Conservation (phyloP, 2,329 filamentous ascomycete species). For the Curvularia spicifera region DNA sequence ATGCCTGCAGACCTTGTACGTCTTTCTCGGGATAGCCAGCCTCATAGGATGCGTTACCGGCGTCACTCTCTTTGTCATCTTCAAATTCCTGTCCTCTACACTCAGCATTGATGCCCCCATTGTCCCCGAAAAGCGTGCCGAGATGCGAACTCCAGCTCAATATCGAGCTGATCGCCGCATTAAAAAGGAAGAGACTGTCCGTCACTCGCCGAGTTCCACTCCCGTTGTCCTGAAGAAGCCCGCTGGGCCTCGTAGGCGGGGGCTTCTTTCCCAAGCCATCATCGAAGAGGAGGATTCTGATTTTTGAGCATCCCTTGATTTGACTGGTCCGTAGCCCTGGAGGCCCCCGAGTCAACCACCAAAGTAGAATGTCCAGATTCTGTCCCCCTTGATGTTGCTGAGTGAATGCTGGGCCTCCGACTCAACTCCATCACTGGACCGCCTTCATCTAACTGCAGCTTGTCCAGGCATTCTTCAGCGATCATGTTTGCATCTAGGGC, state of each 20-base stretch:
- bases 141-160: constrained; percentile 36
- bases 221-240: constrained; percentile 42
- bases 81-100: constrained; percentile 60
- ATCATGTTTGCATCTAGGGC: background rate
- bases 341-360: background rate
- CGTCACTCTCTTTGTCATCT: constrained; percentile 63
- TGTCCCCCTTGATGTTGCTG: constrained; percentile 5
- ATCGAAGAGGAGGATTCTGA: constrained; percentile 72
- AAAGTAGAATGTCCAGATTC: constrained; percentile 14
- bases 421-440: background rate
- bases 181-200: constrained; percentile 30
- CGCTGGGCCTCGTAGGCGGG: constrained; percentile 43
- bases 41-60: constrained; percentile 71
- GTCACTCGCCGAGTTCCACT: constrained; percentile 24
- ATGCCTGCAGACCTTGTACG: constrained; percentile 54
- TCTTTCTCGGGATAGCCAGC: constrained; percentile 69
- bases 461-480: background rate
- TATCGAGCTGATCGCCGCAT: constrained; percentile 39
- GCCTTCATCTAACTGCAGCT: background rate
- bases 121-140: constrained; percentile 12
- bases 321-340: background rate
- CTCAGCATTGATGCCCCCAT: constrained; percentile 51
- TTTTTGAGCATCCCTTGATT: constrained; percentile 38
- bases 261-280: constrained; percentile 70
- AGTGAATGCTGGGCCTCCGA: background rate